Evolutionary conservation across 2,329 filamentous ascomycete genomes (phyloP), one percentile per base, ranked within the genome.

Genomic region (Iodosphaeria phyllophila): DNA sequence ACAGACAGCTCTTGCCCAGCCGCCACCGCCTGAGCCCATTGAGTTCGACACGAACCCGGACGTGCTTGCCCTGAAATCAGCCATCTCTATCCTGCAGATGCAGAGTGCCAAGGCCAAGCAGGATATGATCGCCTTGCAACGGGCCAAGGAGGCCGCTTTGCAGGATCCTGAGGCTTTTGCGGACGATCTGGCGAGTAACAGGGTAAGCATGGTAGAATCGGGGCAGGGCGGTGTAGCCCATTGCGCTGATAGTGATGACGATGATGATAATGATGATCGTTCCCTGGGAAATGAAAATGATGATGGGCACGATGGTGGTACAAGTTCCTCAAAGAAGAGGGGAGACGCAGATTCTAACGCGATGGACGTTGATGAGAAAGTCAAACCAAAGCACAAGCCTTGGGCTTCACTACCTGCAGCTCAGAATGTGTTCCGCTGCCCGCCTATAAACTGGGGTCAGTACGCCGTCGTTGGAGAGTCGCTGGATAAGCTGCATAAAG

Each of bases 361-460:
- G 19, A 9, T 7, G 19, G 23, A 26, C n/a, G 12, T 14, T 13
- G 30, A 22, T 20, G 26, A 18, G 11, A 29, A 17, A 16, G n/a
- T 28, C 33, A 32, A 35, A 30, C 34, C 12, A 14, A 30, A 29
- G 25, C 31, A 27, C 15, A 32, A 30, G 30, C 42, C 52, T 3
- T 83, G 83, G 54, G 56, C 65, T 3, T 53, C 52, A 11, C 64
- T 93, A 9, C 84, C 84, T 1, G 64, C 63, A 9, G 70, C 78
- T 5, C 86, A 93, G 47, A 77, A 77, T 36, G 57, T 95, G 1
- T 74, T 91, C 14, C 72, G 84, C 20, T 82, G 74, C 52, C 86
- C 86, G 6, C 76, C 80, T 6, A 74, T 95, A 41, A 92, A 93
- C 54, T 95, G 86, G 86, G 69, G 73, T 8, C 84, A 92, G 43